A percentile compares a stretch with the other conserved stretches of the same genome.
phyloP scores from a whole-genome alignment of 2,329 filamentous ascomycete species.

The Camillea tinctor region DNA sequence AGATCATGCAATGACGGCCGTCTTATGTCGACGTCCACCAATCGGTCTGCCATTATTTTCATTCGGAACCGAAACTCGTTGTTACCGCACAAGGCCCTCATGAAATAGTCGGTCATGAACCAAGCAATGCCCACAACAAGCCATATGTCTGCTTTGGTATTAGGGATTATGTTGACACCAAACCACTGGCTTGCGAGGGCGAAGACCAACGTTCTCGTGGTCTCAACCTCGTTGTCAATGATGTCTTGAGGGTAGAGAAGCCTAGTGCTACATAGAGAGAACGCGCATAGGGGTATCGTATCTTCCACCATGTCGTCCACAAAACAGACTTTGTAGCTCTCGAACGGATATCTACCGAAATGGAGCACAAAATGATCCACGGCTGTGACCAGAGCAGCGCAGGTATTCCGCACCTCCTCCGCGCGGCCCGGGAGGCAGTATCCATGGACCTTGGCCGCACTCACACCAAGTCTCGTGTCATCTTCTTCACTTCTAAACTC shows the following conservation, averaged over 20 bases:
- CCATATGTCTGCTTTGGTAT: constrained; percentile 80
- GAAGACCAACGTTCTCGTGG: constrained; percentile 77
- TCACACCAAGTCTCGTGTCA: constrained; percentile 84
- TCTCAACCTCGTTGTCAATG: constrained; percentile 79
- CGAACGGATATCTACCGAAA: constrained; percentile 88
- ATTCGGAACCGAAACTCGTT: constrained; percentile 92
- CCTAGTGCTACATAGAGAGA: constrained; percentile 84
- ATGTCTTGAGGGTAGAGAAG: constrained; percentile 83
- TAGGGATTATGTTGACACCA: constrained; percentile 86
- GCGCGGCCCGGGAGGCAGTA: constrained; percentile 85
- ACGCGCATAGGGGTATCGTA: constrained; percentile 72
- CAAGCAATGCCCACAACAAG: constrained; percentile 85
- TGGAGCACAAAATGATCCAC: constrained; percentile 89
- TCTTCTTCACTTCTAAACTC: constrained; percentile 88
- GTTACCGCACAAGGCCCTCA: constrained; percentile 86
- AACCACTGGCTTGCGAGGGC: constrained; percentile 91
- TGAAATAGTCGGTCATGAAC: constrained; percentile 93
- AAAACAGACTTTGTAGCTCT: constrained; percentile 90
- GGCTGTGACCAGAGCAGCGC: constrained; percentile 77
- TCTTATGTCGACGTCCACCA: constrained; percentile 78
- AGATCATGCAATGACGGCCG: constrained; percentile 81
- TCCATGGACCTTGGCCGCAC: constrained; percentile 83
- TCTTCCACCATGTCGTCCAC: constrained; percentile 84
- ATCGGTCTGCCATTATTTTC: constrained; percentile 77
- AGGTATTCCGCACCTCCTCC: constrained; percentile 83